Evolutionary conservation across 2,329 filamentous ascomycete species (phyloP).

Genomic region (Paecilomyces sp.): DNA sequence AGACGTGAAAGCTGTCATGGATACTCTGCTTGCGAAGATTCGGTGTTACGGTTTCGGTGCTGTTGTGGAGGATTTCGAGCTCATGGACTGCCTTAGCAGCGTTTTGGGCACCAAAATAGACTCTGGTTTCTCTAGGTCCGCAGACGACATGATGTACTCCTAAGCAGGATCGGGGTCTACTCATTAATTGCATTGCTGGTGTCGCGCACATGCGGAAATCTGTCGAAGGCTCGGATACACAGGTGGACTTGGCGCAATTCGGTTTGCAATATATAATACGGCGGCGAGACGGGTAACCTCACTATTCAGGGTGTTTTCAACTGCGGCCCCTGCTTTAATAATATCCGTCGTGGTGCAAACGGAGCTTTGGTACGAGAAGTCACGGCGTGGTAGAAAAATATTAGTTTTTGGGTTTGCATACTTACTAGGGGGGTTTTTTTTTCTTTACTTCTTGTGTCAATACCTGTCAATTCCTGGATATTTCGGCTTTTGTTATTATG

Average conservation of each 20-base stretch:
- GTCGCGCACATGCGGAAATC: background rate
- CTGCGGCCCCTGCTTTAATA: background rate
- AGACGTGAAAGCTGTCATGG: conserved; percentile 66
- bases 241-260: background rate
- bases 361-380: background rate
- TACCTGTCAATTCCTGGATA: background rate
- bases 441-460: background rate
- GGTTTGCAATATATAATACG: background rate
- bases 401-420: background rate
- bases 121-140: conserved; percentile 13
- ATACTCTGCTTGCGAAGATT: conserved; percentile 70
- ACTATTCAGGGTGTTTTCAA: background rate
- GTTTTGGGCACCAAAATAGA: conserved; percentile 47
- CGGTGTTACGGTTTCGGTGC: conserved; percentile 82
- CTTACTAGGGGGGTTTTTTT: background rate
- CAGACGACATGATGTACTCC: conserved; percentile 27
- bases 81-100: conserved; percentile 65
- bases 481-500: background rate
- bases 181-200: background rate
- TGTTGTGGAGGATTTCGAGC: conserved; percentile 61
- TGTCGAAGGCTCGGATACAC: background rate
- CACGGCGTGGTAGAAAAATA: background rate
- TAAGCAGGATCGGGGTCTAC: conserved; percentile 6
- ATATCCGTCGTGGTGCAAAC: background rate
- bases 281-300: background rate